These are phyloP conservation scores for Candida oleophila DNA, from an alignment of 805 yeast species.

Conservation along the genomic window DNA sequence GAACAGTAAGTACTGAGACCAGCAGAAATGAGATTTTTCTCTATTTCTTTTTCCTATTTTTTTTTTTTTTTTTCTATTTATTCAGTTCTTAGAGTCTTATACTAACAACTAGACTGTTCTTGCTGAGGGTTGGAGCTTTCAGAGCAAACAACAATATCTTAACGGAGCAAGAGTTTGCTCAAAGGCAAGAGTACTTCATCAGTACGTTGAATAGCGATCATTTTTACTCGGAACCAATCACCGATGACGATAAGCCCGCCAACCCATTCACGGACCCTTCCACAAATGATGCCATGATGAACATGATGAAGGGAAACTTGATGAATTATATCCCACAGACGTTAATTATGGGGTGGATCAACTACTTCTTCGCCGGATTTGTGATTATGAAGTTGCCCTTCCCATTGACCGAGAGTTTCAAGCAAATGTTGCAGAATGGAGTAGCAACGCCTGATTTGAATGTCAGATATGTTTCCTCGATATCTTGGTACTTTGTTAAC, in stretches of 20 bases:
- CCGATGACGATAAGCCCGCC: conserved; percentile 36
- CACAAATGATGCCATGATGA: conserved; percentile 69
- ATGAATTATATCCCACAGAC: conserved; percentile 91
- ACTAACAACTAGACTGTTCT: conserved; percentile 43
- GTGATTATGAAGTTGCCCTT: conserved; percentile 81
- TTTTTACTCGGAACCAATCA: conserved; percentile 51
- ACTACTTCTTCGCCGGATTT: conserved; percentile 88
- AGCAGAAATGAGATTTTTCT: too few species aligned
- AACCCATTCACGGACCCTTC: conserved; percentile 73
- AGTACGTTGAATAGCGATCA: conserved; percentile 51
- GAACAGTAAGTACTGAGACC: conserved; percentile 30
- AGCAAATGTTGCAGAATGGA: conserved; percentile 88
- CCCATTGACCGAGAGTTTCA: conserved; percentile 85
- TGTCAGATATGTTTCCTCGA: conserved; percentile 88
- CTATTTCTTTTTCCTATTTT: background rate
- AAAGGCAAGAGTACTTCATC: conserved; percentile 49
- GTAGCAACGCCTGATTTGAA: conserved; percentile 81
- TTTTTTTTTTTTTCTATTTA: background rate
- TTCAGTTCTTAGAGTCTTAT: too few species aligned
- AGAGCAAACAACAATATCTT: conserved; percentile 53
- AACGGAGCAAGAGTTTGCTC: conserved; percentile 48
- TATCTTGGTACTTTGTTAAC: conserved; percentile 94
- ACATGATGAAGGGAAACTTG: conserved; percentile 76
- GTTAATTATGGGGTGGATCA: conserved; percentile 93
- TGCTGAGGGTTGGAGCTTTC: conserved; percentile 59